These are phyloP conservation scores for Aristolochia contorta DNA, from an alignment of 164 flowering plant species.

Conservation along the genomic window DNA sequence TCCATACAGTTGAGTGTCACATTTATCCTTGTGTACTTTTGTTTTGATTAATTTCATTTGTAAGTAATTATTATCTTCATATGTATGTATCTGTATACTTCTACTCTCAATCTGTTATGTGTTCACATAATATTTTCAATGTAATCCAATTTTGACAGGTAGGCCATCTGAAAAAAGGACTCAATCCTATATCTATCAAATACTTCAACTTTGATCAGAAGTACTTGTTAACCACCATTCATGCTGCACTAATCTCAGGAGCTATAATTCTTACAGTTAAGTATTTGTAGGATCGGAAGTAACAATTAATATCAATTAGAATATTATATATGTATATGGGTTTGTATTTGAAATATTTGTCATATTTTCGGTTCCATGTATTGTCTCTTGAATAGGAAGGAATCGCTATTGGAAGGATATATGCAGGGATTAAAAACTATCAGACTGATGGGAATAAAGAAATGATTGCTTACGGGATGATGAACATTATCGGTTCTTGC, in stretches of 20 bases:
- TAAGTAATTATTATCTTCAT: no score
- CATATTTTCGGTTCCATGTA: no score
- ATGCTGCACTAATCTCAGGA: constrained; percentile 59
- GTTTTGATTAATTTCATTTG: background rate
- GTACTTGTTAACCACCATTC: constrained; percentile 30
- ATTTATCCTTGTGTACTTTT: background rate
- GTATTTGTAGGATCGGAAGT: constrained; percentile 17
- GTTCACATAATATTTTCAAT: background rate
- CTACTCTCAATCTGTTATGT: background rate
- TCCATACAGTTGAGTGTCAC: background rate
- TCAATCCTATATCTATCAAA: constrained; percentile 55
- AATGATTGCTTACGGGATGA: constrained; percentile 83
- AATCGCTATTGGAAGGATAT: constrained; percentile 83
- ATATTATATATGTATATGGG: no score
- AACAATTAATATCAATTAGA: no score
- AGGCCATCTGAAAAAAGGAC: constrained; percentile 60
- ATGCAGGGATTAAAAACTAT: constrained; percentile 52
- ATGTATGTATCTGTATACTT: no score
- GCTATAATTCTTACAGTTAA: constrained; percentile 61
- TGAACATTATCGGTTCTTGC: constrained; percentile 85
- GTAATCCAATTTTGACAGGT: constrained; percentile 32
- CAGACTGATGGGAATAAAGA: constrained; percentile 91
- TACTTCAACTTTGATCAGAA: constrained; percentile 35
- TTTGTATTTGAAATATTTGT: no score
- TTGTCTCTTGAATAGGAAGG: constrained; percentile 71